These are phyloP conservation scores for Takashimella tepidaria DNA, from an alignment of 1,284 basidiomycete species.

Conservation along the genomic window DNA sequence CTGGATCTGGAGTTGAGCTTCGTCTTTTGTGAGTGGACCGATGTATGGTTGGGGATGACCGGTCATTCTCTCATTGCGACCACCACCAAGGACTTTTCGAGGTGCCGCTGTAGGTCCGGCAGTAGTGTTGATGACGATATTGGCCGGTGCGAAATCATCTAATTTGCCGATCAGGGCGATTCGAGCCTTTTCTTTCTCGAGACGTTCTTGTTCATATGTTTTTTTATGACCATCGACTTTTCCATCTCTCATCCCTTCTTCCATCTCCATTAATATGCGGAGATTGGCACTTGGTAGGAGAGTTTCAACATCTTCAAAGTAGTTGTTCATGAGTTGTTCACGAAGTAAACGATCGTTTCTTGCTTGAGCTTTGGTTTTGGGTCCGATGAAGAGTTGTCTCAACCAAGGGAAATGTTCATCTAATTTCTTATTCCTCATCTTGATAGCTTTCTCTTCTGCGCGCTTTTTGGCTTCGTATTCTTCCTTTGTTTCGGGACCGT, in stretches of 20 bases:
- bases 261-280: conserved; percentile 10
- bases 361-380: conserved; percentile 33
- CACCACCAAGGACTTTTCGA: conserved; percentile 2
- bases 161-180: conserved; percentile 14
- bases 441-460: conserved; percentile 16
- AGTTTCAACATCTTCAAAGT: conserved; percentile 22
- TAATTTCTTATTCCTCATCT: conserved; percentile 17
- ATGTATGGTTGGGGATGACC: conserved; percentile 10
- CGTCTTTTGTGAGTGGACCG: conserved; percentile 28
- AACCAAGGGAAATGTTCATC: conserved; percentile 28
- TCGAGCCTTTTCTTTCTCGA: conserved; percentile 32
- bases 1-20: conserved; percentile 24
- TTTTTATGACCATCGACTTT: conserved; percentile 10
- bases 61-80: neutral
- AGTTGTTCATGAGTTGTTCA: conserved; percentile 24
- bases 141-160: neutral
- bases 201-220: conserved; percentile 22
- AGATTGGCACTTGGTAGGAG: conserved; percentile 27
- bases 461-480: conserved; percentile 17
- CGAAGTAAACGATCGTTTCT: conserved; percentile 21
- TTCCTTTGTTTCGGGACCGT: conserved; percentile 27
- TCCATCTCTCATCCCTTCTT: conserved; percentile 1
- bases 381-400: conserved; percentile 33
- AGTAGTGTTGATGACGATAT: too few species aligned
- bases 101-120: conserved; percentile 1